Conservation (phyloP, 495 filamentous ascomycete species). For the Mytilinidion resinicola region DNA sequence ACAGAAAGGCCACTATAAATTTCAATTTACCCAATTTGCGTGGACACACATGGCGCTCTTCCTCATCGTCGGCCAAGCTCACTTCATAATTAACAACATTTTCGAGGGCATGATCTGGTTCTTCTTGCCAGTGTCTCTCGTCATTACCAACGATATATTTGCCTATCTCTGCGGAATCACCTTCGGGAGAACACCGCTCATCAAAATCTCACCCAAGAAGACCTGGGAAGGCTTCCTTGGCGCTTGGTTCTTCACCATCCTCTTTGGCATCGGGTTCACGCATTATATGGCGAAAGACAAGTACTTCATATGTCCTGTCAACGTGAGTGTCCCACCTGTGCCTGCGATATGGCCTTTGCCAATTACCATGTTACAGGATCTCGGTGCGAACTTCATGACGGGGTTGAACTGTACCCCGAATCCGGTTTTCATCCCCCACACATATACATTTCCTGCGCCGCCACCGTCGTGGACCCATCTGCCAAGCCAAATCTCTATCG, state of each 20-base stretch:
- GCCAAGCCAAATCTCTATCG: constrained; percentile 55
- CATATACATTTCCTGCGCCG: constrained; percentile 71
- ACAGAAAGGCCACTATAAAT: constrained; percentile 89
- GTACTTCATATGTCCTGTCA: constrained; percentile 98
- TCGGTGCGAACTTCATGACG: constrained; percentile 85
- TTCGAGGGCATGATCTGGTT: constrained; percentile 99
- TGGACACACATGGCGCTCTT: constrained; percentile 99
- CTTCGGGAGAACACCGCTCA: constrained; percentile 92
- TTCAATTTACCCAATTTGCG: constrained; percentile 98
- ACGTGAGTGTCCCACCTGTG: constrained; percentile 43
- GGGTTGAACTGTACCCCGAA: constrained; percentile 92
- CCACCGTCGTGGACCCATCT: constrained; percentile 51
- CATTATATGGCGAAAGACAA: constrained; percentile 85
- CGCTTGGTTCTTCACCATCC: constrained; percentile 90
- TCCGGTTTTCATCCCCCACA: constrained; percentile 77
- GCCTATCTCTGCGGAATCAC: constrained; percentile 97
- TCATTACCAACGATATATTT: constrained; percentile 98
- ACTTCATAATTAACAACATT: constrained; percentile 99
- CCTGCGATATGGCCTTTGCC: not conserved
- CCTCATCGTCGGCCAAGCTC: constrained; percentile 93
- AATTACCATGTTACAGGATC: constrained; percentile 49
- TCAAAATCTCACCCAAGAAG: constrained; percentile 98
- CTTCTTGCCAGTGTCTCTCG: constrained; percentile 89
- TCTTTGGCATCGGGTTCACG: constrained; percentile 77
- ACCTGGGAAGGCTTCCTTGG: constrained; percentile 98